Percentiles rank a stretch among this genome's conserved stretches.
Conservation (phyloP, 495 filamentous ascomycete species). For the Talaromyces nanjingensis region DNA sequence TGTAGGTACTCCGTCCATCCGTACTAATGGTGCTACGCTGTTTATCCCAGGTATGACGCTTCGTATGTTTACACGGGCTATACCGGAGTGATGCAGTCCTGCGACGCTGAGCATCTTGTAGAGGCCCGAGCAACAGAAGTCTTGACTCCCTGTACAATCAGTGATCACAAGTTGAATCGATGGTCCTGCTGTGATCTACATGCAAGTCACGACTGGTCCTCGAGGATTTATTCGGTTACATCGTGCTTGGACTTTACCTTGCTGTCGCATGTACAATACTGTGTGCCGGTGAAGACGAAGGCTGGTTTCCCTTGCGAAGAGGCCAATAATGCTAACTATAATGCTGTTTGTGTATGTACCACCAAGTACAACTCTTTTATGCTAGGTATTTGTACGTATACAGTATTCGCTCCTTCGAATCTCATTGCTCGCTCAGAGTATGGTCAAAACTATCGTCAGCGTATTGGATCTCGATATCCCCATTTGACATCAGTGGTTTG, state of each 20-base stretch:
- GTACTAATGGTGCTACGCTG: background rate
- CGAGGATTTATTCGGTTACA: background rate
- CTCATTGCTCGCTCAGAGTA: background rate
- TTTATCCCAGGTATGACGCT: background rate
- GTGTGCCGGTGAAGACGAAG: background rate
- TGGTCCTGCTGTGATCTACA: constrained; percentile 1
- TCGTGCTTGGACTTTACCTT: background rate
- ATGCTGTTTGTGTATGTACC: background rate
- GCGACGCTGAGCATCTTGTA: background rate
- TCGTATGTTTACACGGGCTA: background rate
- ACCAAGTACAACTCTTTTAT: background rate
- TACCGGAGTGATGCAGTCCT: background rate
- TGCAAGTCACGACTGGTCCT: background rate
- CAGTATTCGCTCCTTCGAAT: background rate
- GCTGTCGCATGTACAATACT: background rate
- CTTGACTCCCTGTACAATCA: background rate
- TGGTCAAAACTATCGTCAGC: background rate
- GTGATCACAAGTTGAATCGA: background rate
- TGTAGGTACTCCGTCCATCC: background rate
- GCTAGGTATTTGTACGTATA: background rate
- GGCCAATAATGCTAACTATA: background rate
- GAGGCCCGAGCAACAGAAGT: background rate
- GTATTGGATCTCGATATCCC: no score
- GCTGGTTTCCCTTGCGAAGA: background rate
- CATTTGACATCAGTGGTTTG: background rate